Evolutionary conservation across 2,329 filamentous ascomycete species (phyloP).

Genomic region (Remersonia thermophila): DNA sequence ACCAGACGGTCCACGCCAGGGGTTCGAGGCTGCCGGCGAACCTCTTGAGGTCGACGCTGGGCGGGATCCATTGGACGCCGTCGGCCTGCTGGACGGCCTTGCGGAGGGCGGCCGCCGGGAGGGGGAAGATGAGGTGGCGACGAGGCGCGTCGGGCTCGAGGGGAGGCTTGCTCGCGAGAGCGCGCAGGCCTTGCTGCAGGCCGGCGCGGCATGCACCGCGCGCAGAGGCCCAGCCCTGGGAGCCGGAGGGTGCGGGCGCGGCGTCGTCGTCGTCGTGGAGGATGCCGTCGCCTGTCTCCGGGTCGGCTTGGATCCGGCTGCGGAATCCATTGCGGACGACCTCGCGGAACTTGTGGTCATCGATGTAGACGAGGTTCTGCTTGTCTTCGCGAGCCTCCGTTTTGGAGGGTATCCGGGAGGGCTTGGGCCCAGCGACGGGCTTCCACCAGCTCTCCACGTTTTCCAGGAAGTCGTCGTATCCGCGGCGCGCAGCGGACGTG

Average conservation of each 20-base stretch:
- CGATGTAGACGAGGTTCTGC: constrained; percentile 23
- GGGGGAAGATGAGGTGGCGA: constrained; percentile 27
- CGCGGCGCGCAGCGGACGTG: constrained; percentile 27
- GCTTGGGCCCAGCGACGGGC: background rate
- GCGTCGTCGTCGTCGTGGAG: constrained; percentile 16
- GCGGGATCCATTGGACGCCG: constrained; percentile 15
- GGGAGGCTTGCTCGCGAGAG: constrained; percentile 28
- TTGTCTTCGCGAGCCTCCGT: background rate
- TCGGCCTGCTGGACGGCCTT: constrained; percentile 15
- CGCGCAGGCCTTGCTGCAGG: constrained; percentile 30
- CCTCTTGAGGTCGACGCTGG: background rate
- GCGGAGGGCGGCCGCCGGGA: constrained; percentile 17
- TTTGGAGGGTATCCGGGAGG: background rate
- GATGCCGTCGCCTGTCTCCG: constrained; percentile 2
- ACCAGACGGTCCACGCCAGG: constrained; percentile 9
- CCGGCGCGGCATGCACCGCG: constrained; percentile 34
- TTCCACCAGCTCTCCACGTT: constrained; percentile 10
- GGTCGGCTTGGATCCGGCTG: constrained; percentile 9
- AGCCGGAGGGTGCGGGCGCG: constrained; percentile 1
- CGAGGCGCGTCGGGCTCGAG: constrained; percentile 24
- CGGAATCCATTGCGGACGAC: constrained; percentile 21
- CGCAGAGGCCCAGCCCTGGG: constrained; percentile 21
- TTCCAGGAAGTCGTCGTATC: constrained; percentile 12
- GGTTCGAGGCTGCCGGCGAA: constrained; percentile 10
- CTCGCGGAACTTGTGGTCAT: constrained; percentile 25